Evolutionary conservation across 2,329 filamentous ascomycete species (phyloP), one percentile per base, ranked within the genome.

Genomic region (Elsinoe necatrix): DNA sequence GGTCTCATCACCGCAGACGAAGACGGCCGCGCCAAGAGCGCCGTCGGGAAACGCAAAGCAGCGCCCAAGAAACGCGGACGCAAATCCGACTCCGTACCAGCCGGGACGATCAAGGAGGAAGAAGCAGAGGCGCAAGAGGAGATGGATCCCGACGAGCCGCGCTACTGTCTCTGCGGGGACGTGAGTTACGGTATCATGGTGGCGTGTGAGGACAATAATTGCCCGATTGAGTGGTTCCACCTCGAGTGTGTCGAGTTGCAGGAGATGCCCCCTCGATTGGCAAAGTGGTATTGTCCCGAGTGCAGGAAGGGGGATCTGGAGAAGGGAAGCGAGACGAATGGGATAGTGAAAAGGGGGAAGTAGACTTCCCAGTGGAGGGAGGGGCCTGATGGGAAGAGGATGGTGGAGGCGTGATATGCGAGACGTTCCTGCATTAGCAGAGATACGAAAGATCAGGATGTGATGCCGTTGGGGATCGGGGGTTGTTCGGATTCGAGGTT

Each of bases 151-250:
- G 74, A 89, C 56, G 88, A 93, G 73, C 80, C 84, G 41, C 76
- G 81, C 60, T 93, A 93, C 69, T 93, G 88, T 66, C 70, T 85
- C 56, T 93, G 88, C 70, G 86, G 88, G 63, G 77, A 87, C 58
- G 86, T 93, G 55, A 89, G 86, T 68, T 91, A 85, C 67, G 88
- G 88, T 55, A 83, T 80, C 18, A 93, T 93, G 88, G 88, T 93
- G 67, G 81, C 82, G 59, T 93, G 88, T 70, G 87, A 92, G 65
- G 34, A 39, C 21, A 39, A 35, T 14, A 57, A 41, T 39, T 16
- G 51, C 51, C 21, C 27, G 42, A 16, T 35, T 54, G 87, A 92
- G 69, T 93, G 88, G 88, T 93, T 92, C 68, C 88, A 93, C 67
- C 77, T 93, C 39, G 82, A 83, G 61, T 93, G 88, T 65, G 85